These are phyloP conservation scores for Podospora tetraspora DNA, from an alignment of 495 filamentous ascomycete genomes.

Conservation along the genomic window DNA sequence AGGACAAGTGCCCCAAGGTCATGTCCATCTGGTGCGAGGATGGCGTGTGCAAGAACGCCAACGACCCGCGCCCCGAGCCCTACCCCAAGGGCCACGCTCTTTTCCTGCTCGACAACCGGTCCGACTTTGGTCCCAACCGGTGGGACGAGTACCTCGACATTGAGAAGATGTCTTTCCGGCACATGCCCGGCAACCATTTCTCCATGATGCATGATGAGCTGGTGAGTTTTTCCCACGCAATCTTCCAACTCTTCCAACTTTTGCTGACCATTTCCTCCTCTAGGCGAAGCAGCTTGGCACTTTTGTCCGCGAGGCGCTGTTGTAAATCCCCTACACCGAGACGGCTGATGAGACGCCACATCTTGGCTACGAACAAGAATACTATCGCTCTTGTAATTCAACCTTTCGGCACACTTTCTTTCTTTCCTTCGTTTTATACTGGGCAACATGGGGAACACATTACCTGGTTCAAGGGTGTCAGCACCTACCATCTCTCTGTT, in stretches of 20 bases:
- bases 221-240: slow-evolving; percentile 35
- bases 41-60: slow-evolving; percentile 67
- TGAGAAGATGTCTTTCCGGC: slow-evolving; percentile 55
- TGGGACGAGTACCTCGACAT: slow-evolving; percentile 72
- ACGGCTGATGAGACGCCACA: not conserved
- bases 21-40: slow-evolving; percentile 75
- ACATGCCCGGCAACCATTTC: slow-evolving; percentile 67
- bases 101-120: slow-evolving; percentile 74
- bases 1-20: slow-evolving; percentile 56
- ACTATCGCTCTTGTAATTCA: not conserved
- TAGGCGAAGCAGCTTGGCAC: slow-evolving; percentile 39
- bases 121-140: slow-evolving; percentile 70
- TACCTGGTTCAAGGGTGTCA: not conserved
- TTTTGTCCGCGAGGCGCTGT: slow-evolving; percentile 36
- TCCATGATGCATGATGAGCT: slow-evolving; percentile 61
- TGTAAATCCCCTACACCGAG: not conserved
- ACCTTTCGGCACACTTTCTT: not conserved
- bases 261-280: not conserved
- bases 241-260: not conserved
- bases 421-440: not conserved
- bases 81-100: slow-evolving; percentile 65
- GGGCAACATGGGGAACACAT: not conserved
- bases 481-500: not conserved
- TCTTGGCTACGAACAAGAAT: not conserved
- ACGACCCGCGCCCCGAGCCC: slow-evolving; percentile 65